Percentiles rank a stretch among this genome's conserved stretches.
phyloP scores from a whole-genome alignment of 2,329 filamentous ascomycete species.

The Penicillium sp. region DNA sequence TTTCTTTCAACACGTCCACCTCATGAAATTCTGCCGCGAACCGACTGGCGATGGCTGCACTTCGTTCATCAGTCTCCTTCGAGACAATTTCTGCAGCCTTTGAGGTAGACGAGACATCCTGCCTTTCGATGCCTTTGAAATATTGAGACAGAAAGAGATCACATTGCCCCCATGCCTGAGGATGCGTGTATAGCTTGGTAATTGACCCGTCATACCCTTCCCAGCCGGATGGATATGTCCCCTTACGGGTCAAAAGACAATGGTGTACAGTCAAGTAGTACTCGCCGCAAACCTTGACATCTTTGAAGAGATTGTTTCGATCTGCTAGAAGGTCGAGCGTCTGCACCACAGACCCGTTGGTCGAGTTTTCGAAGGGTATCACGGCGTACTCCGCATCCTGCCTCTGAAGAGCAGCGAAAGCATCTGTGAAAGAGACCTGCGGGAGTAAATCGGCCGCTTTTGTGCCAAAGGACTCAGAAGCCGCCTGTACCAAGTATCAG shows the following conservation, averaged over 20 bases:
- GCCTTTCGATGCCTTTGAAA: slow-evolving; percentile 67
- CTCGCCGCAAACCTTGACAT: slow-evolving; percentile 74
- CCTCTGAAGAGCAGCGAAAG: slow-evolving; percentile 72
- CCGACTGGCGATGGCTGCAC: slow-evolving; percentile 71
- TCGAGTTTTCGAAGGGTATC: slow-evolving; percentile 92
- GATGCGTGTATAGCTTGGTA: slow-evolving; percentile 79
- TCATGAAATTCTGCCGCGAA: slow-evolving; percentile 64
- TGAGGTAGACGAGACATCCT: slow-evolving; percentile 81
- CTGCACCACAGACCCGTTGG: slow-evolving; percentile 85
- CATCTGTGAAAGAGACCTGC: slow-evolving; percentile 49
- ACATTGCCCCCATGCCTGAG: slow-evolving; percentile 93
- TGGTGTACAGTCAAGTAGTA: slow-evolving; percentile 84
- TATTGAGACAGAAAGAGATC: slow-evolving; percentile 63
- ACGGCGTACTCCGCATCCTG: slow-evolving; percentile 64
- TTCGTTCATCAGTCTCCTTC: slow-evolving; percentile 51
- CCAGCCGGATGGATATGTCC: slow-evolving; percentile 18
- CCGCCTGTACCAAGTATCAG: slow-evolving; percentile 41
- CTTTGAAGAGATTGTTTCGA: slow-evolving; percentile 55
- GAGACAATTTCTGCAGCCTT: slow-evolving; percentile 72
- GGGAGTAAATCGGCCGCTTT: slow-evolving; percentile 30
- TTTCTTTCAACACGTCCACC: slow-evolving; percentile 58
- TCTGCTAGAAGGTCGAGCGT: slow-evolving; percentile 87
- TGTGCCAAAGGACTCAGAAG: slow-evolving; percentile 47
- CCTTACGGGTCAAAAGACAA: slow-evolving; percentile 60
- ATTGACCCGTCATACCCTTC: slow-evolving; percentile 52